Base-by-base conservation (phyloP, 2,329 filamentous ascomycete genomes). In the Clarireedia hainanense region DNA sequence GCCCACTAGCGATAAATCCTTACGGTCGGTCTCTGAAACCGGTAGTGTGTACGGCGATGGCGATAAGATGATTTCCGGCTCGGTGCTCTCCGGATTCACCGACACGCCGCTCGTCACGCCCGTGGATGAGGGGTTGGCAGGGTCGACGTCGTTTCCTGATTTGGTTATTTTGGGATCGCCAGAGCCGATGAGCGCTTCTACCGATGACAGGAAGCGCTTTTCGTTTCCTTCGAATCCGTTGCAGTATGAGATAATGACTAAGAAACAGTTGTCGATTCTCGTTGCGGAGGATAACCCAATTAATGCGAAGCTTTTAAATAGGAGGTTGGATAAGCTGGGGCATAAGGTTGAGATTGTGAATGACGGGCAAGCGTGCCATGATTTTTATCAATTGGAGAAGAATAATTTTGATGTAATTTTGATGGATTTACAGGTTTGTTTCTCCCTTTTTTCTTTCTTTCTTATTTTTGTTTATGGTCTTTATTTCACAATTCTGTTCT, bases 231-330 rank as follows among this genome's bases (percentile, higher is more conserved):
- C 12, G 34, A 40, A 30, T 30, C 17, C 17, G n/a, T 43, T 17
- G 40, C 3, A 10, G 10, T 43, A 20, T 42, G 4, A 6, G n/a
- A 47, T 12, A 26, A 42, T 40, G 26, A 9, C 43, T 15, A 43
- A 42, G 10, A 57, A 52, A 7, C 9, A 37, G 27, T 43, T 57
- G 15, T 52, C 50, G 15, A 82, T 95, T 2, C 75, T 95, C n/a
- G 82, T 95, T 34, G 91, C 91, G 0, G 91, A 95, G 66, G 91
- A 96, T 62, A 90, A 95, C 63, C 89, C 89, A 0, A 84, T 95
- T 64, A 95, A 95, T 64, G 88, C 88, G 70, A 86, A 84, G 57
- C 89, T 95, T 48, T 74, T 95, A 39, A 81, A 83, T 63, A 95
- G 94, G 65, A 76, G 91, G 17, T 71, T 96, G 3, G 86, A 92